Percentiles rank a stretch among this genome's conserved stretches.
These are phyloP conservation scores for Lentinus tigrinus DNA, from an alignment of 768 basidiomycete species.

Conservation along the genomic window DNA sequence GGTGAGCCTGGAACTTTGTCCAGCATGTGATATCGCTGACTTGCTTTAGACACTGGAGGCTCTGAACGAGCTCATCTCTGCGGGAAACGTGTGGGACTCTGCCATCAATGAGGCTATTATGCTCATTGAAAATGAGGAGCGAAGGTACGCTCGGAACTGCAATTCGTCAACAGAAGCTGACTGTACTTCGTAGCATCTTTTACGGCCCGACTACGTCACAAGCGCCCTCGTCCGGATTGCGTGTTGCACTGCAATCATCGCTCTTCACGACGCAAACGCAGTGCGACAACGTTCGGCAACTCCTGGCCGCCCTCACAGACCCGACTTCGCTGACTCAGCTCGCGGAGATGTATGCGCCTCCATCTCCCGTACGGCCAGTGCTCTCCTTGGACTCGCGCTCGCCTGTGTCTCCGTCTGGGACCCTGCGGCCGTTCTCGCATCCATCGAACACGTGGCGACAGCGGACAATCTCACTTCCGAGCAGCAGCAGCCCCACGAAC, in stretches of 20 bases:
- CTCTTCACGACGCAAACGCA: constrained; percentile 76
- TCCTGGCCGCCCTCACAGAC: constrained; percentile 73
- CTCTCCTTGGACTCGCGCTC: constrained; percentile 29
- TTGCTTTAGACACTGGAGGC: constrained; percentile 55
- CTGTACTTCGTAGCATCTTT: constrained; percentile 28
- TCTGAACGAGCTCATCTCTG: constrained; percentile 63
- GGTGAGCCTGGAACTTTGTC: constrained; percentile 25
- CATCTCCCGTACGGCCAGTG: constrained; percentile 49
- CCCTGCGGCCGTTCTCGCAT: constrained; percentile 44
- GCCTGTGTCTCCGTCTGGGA: constrained; percentile 15
- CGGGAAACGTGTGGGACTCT: constrained; percentile 73
- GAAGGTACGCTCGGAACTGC: constrained; percentile 42
- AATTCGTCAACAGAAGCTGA: not conserved
- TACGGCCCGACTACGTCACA: constrained; percentile 45
- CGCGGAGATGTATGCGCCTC: constrained; percentile 86
- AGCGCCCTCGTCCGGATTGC: constrained; percentile 55
- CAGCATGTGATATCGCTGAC: not conserved
- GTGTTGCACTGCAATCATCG: constrained; percentile 70
- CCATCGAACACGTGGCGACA: constrained; percentile 16
- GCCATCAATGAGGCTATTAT: constrained; percentile 67
- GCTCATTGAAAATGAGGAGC: constrained; percentile 69
- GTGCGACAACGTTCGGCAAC: constrained; percentile 78
- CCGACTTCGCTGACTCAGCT: constrained; percentile 73
- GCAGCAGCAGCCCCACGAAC: constrained; percentile 22
- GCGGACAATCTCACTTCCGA: constrained; percentile 28